phyloP scores from a whole-genome alignment of 2,329 filamentous ascomycete genomes.

The Allantophomopsis lycopodina region DNA sequence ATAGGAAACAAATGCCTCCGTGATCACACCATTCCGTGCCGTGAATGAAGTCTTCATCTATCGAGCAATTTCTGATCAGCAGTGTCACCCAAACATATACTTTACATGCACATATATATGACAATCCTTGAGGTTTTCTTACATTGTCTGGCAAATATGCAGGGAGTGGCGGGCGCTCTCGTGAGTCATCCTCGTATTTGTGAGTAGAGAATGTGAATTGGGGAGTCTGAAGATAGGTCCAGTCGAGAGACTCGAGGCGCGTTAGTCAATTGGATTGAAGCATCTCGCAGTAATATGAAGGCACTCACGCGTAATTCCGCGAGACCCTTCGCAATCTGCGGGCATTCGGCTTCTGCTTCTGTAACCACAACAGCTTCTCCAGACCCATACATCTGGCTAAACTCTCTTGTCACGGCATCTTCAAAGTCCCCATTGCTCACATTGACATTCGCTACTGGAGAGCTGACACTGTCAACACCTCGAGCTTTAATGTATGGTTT shows the following conservation, averaged over 20 bases:
- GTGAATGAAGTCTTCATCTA: constrained; percentile 8
- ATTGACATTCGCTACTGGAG: constrained; percentile 67
- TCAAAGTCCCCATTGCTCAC: constrained; percentile 33
- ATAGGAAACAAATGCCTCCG: constrained; percentile 3
- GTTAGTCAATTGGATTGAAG: constrained; percentile 10
- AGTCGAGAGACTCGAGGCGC: constrained; percentile 40
- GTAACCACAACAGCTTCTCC: constrained; percentile 19
- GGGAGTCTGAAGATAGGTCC: constrained; percentile 79
- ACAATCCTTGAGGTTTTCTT: too few relatives aligned
- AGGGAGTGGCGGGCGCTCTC: constrained; percentile 36
- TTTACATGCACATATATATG: neutral
- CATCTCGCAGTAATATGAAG: neutral
- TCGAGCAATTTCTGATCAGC: neutral
- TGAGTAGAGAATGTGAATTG: constrained; percentile 60
- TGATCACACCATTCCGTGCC: constrained; percentile 10
- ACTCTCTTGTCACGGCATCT: constrained; percentile 47
- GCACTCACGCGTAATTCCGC: constrained; percentile 32
- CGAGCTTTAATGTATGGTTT: constrained; percentile 63
- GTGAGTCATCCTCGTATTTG: constrained; percentile 36
- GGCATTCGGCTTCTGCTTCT: constrained; percentile 28
- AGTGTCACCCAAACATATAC: neutral
- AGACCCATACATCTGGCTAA: constrained; percentile 49
- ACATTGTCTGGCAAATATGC: constrained; percentile 30
- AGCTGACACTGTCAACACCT: constrained; percentile 85
- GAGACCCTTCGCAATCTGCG: constrained; percentile 46